phyloP scores from a whole-genome alignment of 75 land plant genomes.

The Selaginella moellendorffii region DNA sequence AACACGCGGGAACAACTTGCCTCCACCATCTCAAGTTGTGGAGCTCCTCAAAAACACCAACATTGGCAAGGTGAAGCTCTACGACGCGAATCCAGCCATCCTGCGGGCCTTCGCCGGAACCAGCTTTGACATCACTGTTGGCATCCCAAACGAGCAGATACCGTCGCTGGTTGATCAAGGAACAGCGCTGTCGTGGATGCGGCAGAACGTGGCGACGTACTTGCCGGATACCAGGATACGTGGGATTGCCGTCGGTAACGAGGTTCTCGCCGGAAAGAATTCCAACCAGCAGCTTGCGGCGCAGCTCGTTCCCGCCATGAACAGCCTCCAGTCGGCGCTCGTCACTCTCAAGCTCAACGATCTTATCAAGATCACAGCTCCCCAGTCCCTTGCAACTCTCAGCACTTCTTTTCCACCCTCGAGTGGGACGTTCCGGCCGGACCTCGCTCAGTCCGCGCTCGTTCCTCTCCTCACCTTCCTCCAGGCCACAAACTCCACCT shows the following conservation, averaged over 20 bases:
- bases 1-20: slow-evolving; percentile 48
- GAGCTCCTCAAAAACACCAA: slow-evolving; percentile 38
- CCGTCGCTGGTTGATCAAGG: slow-evolving; percentile 20
- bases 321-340: slow-evolving; percentile 48
- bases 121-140: slow-evolving; percentile 33
- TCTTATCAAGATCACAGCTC: slow-evolving; percentile 40
- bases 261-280: neutral
- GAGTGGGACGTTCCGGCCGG: slow-evolving; percentile 29
- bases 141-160: slow-evolving; percentile 45
- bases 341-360: slow-evolving; percentile 23
- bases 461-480: neutral
- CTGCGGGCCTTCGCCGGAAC: slow-evolving; percentile 52
- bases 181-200: slow-evolving; percentile 35
- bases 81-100: slow-evolving; percentile 41
- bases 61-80: slow-evolving; percentile 57
- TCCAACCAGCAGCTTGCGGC: neutral
- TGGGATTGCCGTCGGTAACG: neutral
- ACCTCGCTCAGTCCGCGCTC: neutral
- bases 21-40: slow-evolving; percentile 42
- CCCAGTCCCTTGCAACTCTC: slow-evolving; percentile 60
- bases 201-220: slow-evolving; percentile 18
- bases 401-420: slow-evolving; percentile 62
- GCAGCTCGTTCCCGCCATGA: slow-evolving; percentile 32
- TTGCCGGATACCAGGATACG: neutral
- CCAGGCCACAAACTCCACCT: neutral